A percentile compares a stretch with the other conserved stretches of the same genome.
phyloP scores from a whole-genome alignment of 176 grass and related monocot species.

The Rhynchospora breviuscula region DNA sequence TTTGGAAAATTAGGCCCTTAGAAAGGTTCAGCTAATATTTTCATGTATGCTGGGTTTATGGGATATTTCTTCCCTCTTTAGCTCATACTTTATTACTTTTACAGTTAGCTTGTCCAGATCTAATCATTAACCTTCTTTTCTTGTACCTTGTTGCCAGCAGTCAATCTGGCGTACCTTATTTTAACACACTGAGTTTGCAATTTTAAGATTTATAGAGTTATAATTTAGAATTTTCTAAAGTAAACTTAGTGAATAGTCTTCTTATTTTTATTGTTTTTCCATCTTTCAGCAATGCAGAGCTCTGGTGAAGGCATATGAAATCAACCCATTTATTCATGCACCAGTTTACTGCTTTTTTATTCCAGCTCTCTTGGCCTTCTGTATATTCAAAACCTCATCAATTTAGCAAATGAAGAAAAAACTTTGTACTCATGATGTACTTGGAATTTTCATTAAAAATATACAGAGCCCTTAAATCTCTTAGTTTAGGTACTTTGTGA shows the following conservation, averaged over 20 bases:
- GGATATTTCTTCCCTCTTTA: too few relatives aligned
- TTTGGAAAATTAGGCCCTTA: too few relatives aligned
- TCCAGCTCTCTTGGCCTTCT: conserved; percentile 51
- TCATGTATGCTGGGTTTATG: too few relatives aligned
- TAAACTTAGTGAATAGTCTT: background rate
- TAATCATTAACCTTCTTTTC: too few relatives aligned
- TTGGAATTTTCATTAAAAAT: background rate
- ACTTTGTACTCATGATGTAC: background rate
- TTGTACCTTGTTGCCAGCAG: too few relatives aligned
- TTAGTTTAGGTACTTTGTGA: background rate
- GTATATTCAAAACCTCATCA: conserved; percentile 60
- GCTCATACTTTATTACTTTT: too few relatives aligned
- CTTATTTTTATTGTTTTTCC: background rate
- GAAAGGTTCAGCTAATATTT: too few relatives aligned
- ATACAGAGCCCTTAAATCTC: background rate
- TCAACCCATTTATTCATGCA: conserved; percentile 74
- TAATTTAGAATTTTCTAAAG: background rate
- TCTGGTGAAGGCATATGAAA: conserved; percentile 80
- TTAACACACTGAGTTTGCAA: background rate
- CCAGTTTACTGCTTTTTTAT: conserved; percentile 64
- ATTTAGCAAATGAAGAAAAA: conserved; percentile 29
- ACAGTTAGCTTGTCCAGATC: too few relatives aligned
- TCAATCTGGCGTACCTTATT: background rate
- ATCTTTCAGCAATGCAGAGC: conserved; percentile 66
- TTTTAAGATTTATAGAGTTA: background rate